These are phyloP conservation scores for Stephania cephalantha DNA, from an alignment of 164 flowering plant genomes.

Conservation along the genomic window DNA sequence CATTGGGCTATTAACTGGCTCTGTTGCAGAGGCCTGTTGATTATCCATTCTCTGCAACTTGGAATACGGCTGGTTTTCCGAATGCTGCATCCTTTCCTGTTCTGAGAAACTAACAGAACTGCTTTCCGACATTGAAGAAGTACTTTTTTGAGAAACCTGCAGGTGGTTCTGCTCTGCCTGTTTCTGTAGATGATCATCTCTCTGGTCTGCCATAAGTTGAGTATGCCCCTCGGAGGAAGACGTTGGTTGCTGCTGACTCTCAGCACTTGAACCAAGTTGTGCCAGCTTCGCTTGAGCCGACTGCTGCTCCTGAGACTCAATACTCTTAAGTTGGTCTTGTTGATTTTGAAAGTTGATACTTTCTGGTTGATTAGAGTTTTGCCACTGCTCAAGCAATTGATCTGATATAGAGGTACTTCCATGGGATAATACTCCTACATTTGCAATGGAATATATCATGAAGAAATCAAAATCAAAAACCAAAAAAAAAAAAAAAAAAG, in stretches of 20 bases:
- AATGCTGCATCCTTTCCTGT: conserved; percentile 24
- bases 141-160: conserved; percentile 34
- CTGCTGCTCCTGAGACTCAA: conserved; percentile 30
- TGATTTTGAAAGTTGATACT: conserved; percentile 26
- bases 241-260: conserved; percentile 34
- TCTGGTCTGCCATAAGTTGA: conserved; percentile 25
- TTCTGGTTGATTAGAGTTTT: conserved; percentile 42
- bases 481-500: not conserved
- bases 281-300: conserved; percentile 29
- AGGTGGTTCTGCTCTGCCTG: conserved; percentile 25
- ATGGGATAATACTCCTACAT: conserved; percentile 39
- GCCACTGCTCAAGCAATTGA: conserved; percentile 49
- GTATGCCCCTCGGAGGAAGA: conserved; percentile 27
- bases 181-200: conserved; percentile 26
- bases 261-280: conserved; percentile 30
- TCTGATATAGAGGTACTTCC: conserved; percentile 37
- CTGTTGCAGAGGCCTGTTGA: conserved; percentile 32
- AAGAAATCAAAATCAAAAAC: not conserved
- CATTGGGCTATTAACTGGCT: conserved; percentile 29
- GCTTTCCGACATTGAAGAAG: conserved; percentile 33
- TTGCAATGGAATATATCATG: not conserved
- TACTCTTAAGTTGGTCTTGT: conserved; percentile 24
- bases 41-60: conserved; percentile 40
- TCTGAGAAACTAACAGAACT: conserved; percentile 28
- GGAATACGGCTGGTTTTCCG: conserved; percentile 37